phyloP scores from a whole-genome alignment of 768 basidiomycete species.

The Russula griseocarnosa region DNA sequence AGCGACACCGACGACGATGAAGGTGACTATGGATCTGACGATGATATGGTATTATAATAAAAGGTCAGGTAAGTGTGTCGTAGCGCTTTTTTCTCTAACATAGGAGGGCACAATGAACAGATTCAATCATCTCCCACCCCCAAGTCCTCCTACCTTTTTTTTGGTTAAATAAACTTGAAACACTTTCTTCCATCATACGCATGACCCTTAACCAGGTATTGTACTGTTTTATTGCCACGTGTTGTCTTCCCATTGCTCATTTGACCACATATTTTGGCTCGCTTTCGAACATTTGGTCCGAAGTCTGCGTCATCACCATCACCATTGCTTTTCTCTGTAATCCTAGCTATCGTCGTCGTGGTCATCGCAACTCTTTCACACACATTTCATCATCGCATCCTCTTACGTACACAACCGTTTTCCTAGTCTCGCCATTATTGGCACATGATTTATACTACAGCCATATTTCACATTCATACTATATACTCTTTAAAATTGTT shows the following conservation, averaged over 20 bases:
- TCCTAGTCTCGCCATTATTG: not conserved
- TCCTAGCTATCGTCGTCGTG: not conserved
- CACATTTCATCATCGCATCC: not conserved
- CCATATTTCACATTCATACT: slow-evolving; percentile 10
- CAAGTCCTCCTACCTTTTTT: not conserved
- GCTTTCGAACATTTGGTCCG: not conserved
- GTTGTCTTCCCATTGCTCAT: slow-evolving; percentile 7
- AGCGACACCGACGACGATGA: slow-evolving; percentile 43
- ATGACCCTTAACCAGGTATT: slow-evolving; percentile 2
- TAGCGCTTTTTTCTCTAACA: not conserved
- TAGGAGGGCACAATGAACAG: slow-evolving; percentile 2
- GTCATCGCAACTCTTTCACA: not conserved
- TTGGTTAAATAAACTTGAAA: not conserved
- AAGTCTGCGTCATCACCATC: slow-evolving; percentile 6
- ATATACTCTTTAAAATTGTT: not conserved
- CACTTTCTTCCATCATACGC: slow-evolving; percentile 2
- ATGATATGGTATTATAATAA: slow-evolving; percentile 11
- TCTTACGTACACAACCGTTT: not conserved
- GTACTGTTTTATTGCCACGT: not conserved
- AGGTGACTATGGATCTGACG: slow-evolving; percentile 31
- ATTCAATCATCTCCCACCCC: not conserved
- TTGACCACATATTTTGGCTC: not conserved
- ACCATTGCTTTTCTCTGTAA: slow-evolving; percentile 7
- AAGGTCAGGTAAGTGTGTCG: slow-evolving; percentile 17
- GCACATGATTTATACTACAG: slow-evolving; percentile 10